Evolutionary conservation across 139 green algal genomes (phyloP), one percentile per base, ranked within the genome.

Genomic region (Chlorella ohadii): DNA sequence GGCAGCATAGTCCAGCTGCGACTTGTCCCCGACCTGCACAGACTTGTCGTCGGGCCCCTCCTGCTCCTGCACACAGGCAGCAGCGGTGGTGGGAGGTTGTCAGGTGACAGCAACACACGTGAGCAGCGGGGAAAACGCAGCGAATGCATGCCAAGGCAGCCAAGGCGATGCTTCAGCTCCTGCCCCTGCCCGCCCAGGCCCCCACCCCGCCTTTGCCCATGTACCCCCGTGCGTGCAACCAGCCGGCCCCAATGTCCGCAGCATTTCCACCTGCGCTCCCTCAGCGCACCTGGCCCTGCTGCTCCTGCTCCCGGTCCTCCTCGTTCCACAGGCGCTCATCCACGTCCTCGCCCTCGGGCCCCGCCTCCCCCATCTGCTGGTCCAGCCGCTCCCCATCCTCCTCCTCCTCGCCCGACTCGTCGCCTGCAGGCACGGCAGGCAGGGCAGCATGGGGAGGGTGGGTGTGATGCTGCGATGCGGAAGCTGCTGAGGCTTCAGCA

Each of bases 251-350:
- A n/a, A n/a, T n/a, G n/a, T n/a, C n/a, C n/a, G n/a, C n/a, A n/a
- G n/a, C n/a, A n/a, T n/a, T n/a, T n/a, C n/a, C n/a, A n/a, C n/a
- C n/a, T n/a, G n/a, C n/a, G n/a, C n/a, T n/a, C n/a, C 51, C 12
- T 1, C 74, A 13, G 47, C 74, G 7, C 55, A 61, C 51, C 41
- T 81, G 31, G 47, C 34, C 47, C n/a, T 33, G 44, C 76, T 59
- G 34, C 59, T 89, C 76, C 44, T 94, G 59, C 34, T 87, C 72
- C 56, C 94, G 85, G 38, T 95, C 91, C 13, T 97, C 86, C 27
- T 90, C 90, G 44, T 93, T 88, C 96, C 97, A 99, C 83, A 99
- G 78, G 72, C 88, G 87, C 92, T 99, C 97, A 85, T 99, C 97
- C 51, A 99, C 96, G 17, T 92, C 89, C 28, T 99, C 92, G 3